Base-by-base conservation (phyloP, 768 basidiomycete genomes). In the Vishniacozyma victoriae region DNA sequence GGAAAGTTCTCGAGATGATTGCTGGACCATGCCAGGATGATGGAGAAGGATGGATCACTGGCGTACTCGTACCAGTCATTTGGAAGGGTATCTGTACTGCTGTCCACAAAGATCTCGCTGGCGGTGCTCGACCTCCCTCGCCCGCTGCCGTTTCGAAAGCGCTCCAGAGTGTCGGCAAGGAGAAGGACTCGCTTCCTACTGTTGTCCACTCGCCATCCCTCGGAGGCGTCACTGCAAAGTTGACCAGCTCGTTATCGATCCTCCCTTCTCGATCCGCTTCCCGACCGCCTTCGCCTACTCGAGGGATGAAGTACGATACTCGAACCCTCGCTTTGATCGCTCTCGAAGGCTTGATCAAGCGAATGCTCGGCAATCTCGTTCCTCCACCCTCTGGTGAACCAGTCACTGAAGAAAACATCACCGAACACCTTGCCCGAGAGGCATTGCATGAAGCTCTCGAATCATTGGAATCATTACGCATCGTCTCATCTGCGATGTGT, bases 41-140 rank as follows among this genome's bases (percentile, higher is more conserved):
- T 41, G 70, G 70, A 20, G 70, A 72, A 52, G 67, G 61, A 7
- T 72, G 70, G 70, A 52, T 67, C 26, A 67, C 70, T 5, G 67
- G 66, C 19, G 59, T 72, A 6, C 60, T 68, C 26, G 70, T 72
- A n/a, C 61, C 70, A 16, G 59, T 67, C 15, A 54, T 68, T 41
- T 72, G 70, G 70, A 67, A 68, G 41, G 70, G 64, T 7, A 66
- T 72, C 56, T 59, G 61, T 44, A 43, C 60, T n/a, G 46, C 62
- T 13, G 43, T 64, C 7, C 65, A 62, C 13, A 62, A 60, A 38
- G 66, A 68, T 24, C 6, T 51, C 0, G 46, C 50, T 2, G 19
- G 49, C 6, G 25, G 22, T 14, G 55, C 50, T 19, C 52, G 67
- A 14, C 65, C 70, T 9, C 70, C 70, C 4, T 59, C 54, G 29